Base-by-base conservation (phyloP, 2,329 filamentous ascomycete genomes). In the Sclerotinia trifoliorum region DNA sequence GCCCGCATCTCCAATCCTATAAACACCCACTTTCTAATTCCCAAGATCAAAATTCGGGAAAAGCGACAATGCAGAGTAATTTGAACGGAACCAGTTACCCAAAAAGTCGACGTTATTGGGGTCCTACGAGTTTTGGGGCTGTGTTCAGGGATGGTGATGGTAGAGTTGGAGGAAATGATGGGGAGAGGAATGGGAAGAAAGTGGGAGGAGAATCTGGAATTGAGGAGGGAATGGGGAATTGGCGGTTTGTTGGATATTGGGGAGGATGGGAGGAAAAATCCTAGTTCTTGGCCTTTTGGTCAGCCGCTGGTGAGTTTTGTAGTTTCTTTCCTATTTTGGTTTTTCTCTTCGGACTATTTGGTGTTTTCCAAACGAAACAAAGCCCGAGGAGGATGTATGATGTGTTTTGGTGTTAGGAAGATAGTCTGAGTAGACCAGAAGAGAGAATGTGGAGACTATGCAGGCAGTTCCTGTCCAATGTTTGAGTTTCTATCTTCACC, bases 101-200 rank as follows among this genome's bases (percentile, higher is more conserved):
- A 54, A 62, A 67, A 4, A 75, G 74, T n/a, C 67, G 70, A 3
- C 64, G 68, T 24, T 77, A 73, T 56, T 72, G 73, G 54, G 75
- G 75, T 1, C 74, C 74, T 3, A 76, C 75, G 1, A 75, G 72
- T 54, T 76, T 75, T 63, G 71, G 72, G n/a, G 72, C 75, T 32
- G 71, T 76, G 2, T 77, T 75, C 54, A 68, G 68, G 3, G 73
- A 77, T 56, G 24, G 48, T 21, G 24, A 46, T 32, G 46, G 44
- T 11, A 35, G n/a, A 39, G 46, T 15, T 11, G 29, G 19, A 6
- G 13, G 19, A 24, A n/a, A 39, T 19, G 62, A 26, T n/a, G 35
- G 17, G 35, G 19, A 13, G 5, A 11, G 39, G 15, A 42, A 42
- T 21, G 35, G 26, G 11, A 44, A 55, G 17, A n/a, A 3, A 44